Conservation (phyloP, 495 filamentous ascomycete species). For the Penicillium pulvis region DNA sequence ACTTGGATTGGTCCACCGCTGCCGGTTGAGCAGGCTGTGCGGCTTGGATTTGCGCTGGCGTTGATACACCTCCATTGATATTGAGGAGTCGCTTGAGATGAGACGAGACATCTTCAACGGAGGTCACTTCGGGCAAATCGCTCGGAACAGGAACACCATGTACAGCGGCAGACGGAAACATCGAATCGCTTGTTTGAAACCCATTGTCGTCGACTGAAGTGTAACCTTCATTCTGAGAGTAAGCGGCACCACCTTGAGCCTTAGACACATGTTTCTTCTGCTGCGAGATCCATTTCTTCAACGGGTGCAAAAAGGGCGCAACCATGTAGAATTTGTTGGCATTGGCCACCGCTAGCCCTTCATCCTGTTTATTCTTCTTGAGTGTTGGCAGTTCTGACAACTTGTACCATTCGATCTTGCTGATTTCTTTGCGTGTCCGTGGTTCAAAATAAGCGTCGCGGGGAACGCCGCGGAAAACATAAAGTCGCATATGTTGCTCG, state of each 20-base stretch:
- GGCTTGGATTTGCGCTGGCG: constrained; percentile 11
- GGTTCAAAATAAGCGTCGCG: constrained; percentile 86
- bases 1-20: constrained; percentile 37
- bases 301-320: constrained; percentile 79
- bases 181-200: constrained; percentile 19
- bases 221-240: constrained; percentile 34
- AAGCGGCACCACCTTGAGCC: constrained; percentile 26
- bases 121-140: constrained; percentile 44
- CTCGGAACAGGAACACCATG: constrained; percentile 35
- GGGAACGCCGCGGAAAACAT: constrained; percentile 84
- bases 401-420: constrained; percentile 90
- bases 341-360: constrained; percentile 56
- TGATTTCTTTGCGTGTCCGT: constrained; percentile 93
- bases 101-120: constrained; percentile 53
- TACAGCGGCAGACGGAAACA: constrained; percentile 19
- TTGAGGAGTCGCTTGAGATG: constrained; percentile 67
- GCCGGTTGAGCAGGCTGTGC: constrained; percentile 13
- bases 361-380: constrained; percentile 64
- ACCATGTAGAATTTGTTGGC: constrained; percentile 97
- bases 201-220: constrained; percentile 41
- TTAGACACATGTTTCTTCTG: constrained; percentile 69
- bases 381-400: constrained; percentile 84
- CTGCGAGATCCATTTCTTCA: constrained; percentile 88
- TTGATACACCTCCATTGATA: constrained; percentile 47
- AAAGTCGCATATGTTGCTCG: constrained; percentile 89